Percentiles rank a stretch among this genome's conserved stretches.
These are phyloP conservation scores for Oryza meridionalis DNA, from an alignment of 176 grass and related monocot species.

Conservation along the genomic window DNA sequence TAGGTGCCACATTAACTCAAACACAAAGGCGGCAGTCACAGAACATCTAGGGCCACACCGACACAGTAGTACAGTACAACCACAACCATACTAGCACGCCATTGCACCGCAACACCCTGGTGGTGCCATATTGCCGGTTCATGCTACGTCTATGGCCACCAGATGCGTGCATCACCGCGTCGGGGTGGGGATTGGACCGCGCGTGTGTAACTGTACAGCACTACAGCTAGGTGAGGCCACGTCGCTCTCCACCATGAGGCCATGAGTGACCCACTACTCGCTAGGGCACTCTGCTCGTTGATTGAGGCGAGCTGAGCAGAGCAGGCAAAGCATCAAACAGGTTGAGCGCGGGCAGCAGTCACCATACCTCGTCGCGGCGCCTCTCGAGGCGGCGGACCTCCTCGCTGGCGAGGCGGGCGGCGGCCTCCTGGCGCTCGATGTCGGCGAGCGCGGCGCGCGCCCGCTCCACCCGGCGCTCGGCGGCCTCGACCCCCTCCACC, in stretches of 20 bases:
- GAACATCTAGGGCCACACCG: not conserved
- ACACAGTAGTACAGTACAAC: not conserved
- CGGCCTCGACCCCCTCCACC: slow-evolving; percentile 68
- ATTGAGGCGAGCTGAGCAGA: not conserved
- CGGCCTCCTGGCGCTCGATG: slow-evolving; percentile 68
- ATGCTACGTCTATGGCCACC: not conserved
- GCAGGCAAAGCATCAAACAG: slow-evolving; percentile 46
- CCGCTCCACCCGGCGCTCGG: slow-evolving; percentile 75
- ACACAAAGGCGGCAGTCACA: not conserved
- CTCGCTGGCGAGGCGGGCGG: slow-evolving; percentile 50
- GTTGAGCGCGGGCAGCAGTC: not conserved
- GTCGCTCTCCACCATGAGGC: slow-evolving; percentile 13
- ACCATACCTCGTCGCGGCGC: slow-evolving; percentile 63
- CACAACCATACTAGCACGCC: slow-evolving; percentile 5
- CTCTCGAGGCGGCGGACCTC: slow-evolving; percentile 71
- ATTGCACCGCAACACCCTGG: not conserved
- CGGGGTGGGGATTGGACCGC: not conserved
- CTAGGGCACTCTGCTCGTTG: not conserved
- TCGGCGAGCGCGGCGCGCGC: slow-evolving; percentile 75
- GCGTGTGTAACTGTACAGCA: not conserved
- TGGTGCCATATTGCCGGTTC: not conserved
- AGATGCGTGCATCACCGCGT: not conserved
- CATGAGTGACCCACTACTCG: not conserved
- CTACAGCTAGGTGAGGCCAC: not conserved
- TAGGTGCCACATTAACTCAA: not conserved